Percentiles rank a stretch among this genome's conserved stretches.
These are phyloP conservation scores for Dipodascus albidus DNA, from an alignment of 805 yeast genomes.

Conservation along the genomic window DNA sequence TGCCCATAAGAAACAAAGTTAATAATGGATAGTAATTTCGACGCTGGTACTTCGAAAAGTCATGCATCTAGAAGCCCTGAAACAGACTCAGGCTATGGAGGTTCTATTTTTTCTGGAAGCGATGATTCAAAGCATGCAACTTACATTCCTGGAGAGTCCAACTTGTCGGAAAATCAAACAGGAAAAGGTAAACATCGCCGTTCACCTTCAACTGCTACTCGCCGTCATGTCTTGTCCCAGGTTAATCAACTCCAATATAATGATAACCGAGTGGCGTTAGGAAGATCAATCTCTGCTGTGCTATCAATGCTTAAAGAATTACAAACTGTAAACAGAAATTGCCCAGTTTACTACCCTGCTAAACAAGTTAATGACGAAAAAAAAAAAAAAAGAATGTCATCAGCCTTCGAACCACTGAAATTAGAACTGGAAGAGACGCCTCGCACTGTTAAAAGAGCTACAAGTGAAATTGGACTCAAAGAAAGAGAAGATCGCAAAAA, in stretches of 20 bases:
- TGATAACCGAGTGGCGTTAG: conserved; percentile 54
- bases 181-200: background rate
- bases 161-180: background rate
- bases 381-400: background rate
- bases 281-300: conserved; percentile 29
- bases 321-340: conserved; percentile 16
- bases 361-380: background rate
- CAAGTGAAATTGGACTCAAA: background rate
- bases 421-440: background rate
- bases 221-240: conserved; percentile 37
- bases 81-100: conserved; percentile 17
- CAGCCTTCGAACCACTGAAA: background rate
- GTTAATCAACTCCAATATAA: conserved; percentile 68
- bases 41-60: background rate
- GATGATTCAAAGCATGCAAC: background rate
- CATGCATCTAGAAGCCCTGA: conserved; percentile 2
- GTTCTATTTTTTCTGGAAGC: conserved; percentile 10
- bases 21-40: background rate
- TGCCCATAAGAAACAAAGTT: no score
- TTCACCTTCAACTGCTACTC: conserved; percentile 20
- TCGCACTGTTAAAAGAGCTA: conserved; percentile 4
- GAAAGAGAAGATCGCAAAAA: background rate
- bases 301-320: conserved; percentile 19
- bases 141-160: conserved; percentile 1
- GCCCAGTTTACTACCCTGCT: conserved; percentile 24